phyloP scores from a whole-genome alignment of 116 monocot genomes.

The Dioscorea cayenensis region DNA sequence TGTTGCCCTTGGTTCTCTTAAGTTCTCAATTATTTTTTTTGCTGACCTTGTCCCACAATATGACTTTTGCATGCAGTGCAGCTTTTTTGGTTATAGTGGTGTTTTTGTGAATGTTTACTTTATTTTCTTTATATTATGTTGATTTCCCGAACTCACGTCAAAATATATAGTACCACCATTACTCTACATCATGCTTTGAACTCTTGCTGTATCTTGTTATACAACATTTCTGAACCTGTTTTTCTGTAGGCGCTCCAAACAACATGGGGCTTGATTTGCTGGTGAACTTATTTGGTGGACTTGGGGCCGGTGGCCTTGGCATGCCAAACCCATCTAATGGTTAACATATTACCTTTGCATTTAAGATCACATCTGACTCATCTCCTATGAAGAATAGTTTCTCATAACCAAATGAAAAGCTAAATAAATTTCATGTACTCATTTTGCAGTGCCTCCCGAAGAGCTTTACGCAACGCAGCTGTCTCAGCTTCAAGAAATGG shows the following conservation, averaged over 20 bases:
- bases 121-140: no score
- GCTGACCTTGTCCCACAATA: not conserved
- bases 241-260: constrained; percentile 22
- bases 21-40: not conserved
- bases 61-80: not conserved
- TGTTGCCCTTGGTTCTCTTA: not conserved
- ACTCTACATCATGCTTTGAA: not conserved
- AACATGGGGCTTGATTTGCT: constrained; percentile 46
- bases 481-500: constrained; percentile 90
- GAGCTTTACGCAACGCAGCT: constrained; percentile 78
- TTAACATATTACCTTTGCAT: not conserved
- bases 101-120: no score
- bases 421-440: not conserved
- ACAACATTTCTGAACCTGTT: not conserved
- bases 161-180: no score
- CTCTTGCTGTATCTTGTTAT: no score
- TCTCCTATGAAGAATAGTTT: not conserved
- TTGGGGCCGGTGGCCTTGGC: constrained; percentile 43
- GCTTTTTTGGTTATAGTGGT: no score
- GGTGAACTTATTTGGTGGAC: constrained; percentile 82
- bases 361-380: not conserved
- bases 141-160: no score
- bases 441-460: constrained; percentile 69
- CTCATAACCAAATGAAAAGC: not conserved
- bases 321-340: constrained; percentile 4